These are phyloP conservation scores for Ramaria rubella DNA, from an alignment of 768 basidiomycete genomes.

Conservation along the genomic window DNA sequence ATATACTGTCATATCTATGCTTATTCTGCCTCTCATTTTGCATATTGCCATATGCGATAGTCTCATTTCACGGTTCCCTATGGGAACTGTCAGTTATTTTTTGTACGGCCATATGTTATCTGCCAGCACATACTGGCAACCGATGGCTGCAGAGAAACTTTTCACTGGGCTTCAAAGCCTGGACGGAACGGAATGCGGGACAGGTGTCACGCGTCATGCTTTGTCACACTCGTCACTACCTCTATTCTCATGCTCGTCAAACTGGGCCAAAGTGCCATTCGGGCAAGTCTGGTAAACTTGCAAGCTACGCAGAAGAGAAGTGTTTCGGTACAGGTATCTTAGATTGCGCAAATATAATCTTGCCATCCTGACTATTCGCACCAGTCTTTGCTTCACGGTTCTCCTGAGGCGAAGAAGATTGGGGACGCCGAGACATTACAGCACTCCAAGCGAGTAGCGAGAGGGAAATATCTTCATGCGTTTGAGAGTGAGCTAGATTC, in stretches of 20 bases:
- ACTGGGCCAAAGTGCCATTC: background rate
- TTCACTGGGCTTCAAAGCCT: no score
- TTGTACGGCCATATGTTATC: no score
- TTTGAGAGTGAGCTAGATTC: conserved; percentile 61
- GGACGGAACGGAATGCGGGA: no score
- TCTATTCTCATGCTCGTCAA: background rate
- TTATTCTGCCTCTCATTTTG: no score
- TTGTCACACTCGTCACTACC: background rate
- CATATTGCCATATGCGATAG: no score
- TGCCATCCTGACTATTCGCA: background rate
- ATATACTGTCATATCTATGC: no score
- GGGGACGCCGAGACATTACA: conserved; percentile 72
- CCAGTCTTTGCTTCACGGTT: conserved; percentile 89
- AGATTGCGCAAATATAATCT: background rate
- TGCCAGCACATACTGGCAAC: no score
- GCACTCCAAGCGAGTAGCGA: conserved; percentile 82
- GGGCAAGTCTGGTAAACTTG: background rate
- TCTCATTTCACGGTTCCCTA: no score
- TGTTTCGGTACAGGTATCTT: conserved; percentile 9
- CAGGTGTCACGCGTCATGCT: no score
- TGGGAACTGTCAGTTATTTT: no score
- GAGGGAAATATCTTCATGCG: conserved; percentile 91
- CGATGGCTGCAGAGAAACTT: no score
- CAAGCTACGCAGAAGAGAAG: background rate
- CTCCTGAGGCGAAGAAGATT: conserved; percentile 77